phyloP scores from a whole-genome alignment of 2,329 filamentous ascomycete species.

The Byssochlamys sp. region DNA sequence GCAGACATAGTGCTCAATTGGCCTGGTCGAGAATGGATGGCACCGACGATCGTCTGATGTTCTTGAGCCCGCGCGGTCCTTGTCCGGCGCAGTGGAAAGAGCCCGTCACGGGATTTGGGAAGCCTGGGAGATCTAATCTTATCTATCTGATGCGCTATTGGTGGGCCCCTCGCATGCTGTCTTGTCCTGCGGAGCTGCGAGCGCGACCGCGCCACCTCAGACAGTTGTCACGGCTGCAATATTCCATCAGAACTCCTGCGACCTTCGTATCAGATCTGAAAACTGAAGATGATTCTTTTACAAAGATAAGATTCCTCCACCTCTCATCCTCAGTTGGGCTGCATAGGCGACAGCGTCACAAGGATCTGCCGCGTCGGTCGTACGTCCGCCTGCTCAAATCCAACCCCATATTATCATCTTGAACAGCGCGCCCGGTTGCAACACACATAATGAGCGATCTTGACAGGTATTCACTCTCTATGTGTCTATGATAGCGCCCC shows the following conservation, averaged over 20 bases:
- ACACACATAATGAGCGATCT: constrained; percentile 70
- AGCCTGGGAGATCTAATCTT: constrained; percentile 33
- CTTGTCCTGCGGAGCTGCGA: neutral
- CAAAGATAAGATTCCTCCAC: neutral
- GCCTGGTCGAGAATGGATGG: neutral
- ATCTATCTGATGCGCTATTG: constrained; percentile 24
- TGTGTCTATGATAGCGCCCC: constrained; percentile 3
- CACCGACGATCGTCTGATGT: constrained; percentile 1
- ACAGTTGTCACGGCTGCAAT: neutral
- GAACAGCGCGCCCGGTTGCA: constrained; percentile 9
- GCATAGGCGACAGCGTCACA: neutral
- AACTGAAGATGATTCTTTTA: constrained; percentile 1
- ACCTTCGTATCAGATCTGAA: neutral
- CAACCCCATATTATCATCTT: constrained; percentile 7
- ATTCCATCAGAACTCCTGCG: neutral
- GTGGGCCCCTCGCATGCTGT: constrained; percentile 3
- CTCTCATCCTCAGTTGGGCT: neutral
- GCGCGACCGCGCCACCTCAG: constrained; percentile 5
- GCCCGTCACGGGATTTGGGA: constrained; percentile 10
- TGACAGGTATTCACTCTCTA: constrained; percentile 57
- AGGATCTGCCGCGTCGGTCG: neutral
- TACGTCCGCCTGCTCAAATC: constrained; percentile 7
- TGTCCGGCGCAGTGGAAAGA: constrained; percentile 1
- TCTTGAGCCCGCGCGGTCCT: neutral
- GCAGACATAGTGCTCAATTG: constrained; percentile 5